These are phyloP conservation scores for Claviceps sp. DNA, from an alignment of 2,329 filamentous ascomycete species.

Conservation along the genomic window DNA sequence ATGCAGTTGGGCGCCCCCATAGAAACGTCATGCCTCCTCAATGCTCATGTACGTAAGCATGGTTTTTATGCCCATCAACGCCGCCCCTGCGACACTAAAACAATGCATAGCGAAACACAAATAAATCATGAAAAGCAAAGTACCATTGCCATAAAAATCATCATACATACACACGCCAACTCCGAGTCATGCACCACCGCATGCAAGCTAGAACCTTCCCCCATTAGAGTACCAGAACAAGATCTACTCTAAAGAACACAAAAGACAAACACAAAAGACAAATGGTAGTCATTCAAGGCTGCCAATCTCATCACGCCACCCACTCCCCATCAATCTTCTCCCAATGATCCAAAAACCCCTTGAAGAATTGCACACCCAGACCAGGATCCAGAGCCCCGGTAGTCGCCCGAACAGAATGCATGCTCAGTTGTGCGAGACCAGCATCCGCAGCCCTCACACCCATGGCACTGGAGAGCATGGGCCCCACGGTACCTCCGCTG, in stretches of 20 bases:
- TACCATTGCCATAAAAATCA: too few species aligned
- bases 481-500: slow-evolving; percentile 88
- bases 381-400: slow-evolving; percentile 79
- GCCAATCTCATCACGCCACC: slow-evolving; percentile 16
- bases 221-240: neutral
- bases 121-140: too few species aligned
- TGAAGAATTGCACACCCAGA: slow-evolving; percentile 75
- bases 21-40: too few species aligned
- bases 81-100: too few species aligned
- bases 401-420: slow-evolving; percentile 86
- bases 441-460: slow-evolving; percentile 77
- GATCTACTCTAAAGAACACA: neutral
- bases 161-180: neutral
- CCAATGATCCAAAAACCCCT: slow-evolving; percentile 77
- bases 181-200: neutral
- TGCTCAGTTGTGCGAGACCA: slow-evolving; percentile 80
- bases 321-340: slow-evolving; percentile 78
- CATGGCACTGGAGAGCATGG: slow-evolving; percentile 68
- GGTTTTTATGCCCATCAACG: too few species aligned
- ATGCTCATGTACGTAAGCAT: too few species aligned
- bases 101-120: too few species aligned
- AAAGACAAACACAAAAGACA: neutral
- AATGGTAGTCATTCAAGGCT: neutral
- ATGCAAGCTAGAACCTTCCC: too few species aligned
- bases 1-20: too few species aligned